Conservation (phyloP, 371 early-diverging fungal genomes). For the Apophysomyces elegans region DNA sequence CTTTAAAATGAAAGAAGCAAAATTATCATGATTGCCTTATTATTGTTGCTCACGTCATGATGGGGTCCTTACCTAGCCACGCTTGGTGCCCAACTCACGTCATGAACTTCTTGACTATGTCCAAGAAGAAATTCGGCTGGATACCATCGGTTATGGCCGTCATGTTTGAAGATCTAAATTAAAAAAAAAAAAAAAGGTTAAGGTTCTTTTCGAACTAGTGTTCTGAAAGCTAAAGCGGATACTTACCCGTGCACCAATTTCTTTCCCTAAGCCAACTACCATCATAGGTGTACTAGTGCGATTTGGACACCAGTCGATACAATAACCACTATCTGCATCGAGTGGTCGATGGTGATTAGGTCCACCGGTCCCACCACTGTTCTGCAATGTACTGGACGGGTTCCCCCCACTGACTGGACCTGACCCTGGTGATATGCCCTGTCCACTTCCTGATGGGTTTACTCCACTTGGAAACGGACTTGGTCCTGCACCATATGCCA, state of each 20-base stretch:
- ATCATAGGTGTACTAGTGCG: constrained; percentile 80
- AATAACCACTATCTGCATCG: constrained; percentile 69
- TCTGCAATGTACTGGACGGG: neutral
- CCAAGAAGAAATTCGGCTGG: constrained; percentile 67
- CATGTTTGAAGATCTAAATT: constrained; percentile 61
- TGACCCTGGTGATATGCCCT: constrained; percentile 35
- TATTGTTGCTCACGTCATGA: no score
- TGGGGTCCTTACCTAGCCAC: constrained; percentile 65
- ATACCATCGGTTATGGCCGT: constrained; percentile 70
- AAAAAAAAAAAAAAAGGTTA: no score
- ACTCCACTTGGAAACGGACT: constrained; percentile 20
- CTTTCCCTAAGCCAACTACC: constrained; percentile 87
- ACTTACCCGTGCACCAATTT: constrained; percentile 74
- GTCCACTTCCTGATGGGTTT: constrained; percentile 13
- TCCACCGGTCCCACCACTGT: constrained; percentile 7
- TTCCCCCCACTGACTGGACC: constrained; percentile 8
- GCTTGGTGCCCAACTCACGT: constrained; percentile 89
- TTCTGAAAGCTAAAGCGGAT: no score
- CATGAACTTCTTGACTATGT: constrained; percentile 75
- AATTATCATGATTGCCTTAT: neutral
- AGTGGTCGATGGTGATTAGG: constrained; percentile 30
- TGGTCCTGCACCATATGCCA: constrained; percentile 1
- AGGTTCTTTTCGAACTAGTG: neutral
- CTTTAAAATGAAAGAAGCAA: constrained; percentile 30
- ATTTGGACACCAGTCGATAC: constrained; percentile 91